Evolutionary conservation across 805 yeast species (phyloP).

Genomic region (Cyberlindnera mycetangii): DNA sequence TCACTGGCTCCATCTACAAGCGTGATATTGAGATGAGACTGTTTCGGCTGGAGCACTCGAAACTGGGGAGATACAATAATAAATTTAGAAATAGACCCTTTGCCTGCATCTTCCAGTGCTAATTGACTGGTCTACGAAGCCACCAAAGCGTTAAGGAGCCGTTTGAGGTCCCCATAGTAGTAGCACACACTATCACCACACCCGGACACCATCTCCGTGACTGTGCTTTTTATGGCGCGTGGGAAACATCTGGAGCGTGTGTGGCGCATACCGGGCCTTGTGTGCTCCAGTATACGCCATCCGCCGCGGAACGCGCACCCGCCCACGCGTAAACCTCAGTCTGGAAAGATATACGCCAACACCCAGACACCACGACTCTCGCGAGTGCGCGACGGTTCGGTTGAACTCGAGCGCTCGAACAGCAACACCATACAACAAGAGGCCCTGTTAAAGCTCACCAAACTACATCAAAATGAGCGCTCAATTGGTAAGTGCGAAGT

Average conservation of each 20-base stretch:
- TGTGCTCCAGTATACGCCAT: constrained; percentile 11
- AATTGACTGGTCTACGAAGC: too few relatives aligned
- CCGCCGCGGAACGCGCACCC: background rate
- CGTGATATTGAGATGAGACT: too few relatives aligned
- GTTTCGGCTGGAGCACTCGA: too few relatives aligned
- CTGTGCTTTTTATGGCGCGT: constrained; percentile 1
- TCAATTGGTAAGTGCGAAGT: constrained; percentile 29
- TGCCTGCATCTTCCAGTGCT: too few relatives aligned
- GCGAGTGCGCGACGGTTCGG: constrained; percentile 9
- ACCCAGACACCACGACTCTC: constrained; percentile 23
- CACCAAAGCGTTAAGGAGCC: too few relatives aligned
- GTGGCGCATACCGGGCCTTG: constrained; percentile 1
- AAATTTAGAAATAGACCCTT: too few relatives aligned
- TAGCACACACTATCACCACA: background rate
- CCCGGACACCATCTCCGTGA: constrained; percentile 6
- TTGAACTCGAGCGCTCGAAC: constrained; percentile 9
- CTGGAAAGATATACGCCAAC: constrained; percentile 3
- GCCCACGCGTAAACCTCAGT: constrained; percentile 9
- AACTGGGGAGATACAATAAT: too few relatives aligned
- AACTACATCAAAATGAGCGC: constrained; percentile 30
- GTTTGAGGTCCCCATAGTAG: too few relatives aligned
- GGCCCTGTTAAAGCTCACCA: constrained; percentile 9
- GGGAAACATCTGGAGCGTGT: background rate
- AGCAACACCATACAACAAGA: constrained; percentile 6
- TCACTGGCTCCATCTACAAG: too few relatives aligned